A percentile compares a stretch with the other conserved stretches of the same genome.
Conservation (phyloP, 2,329 filamentous ascomycete species). For the Hymenoscyphus infarciens region DNA sequence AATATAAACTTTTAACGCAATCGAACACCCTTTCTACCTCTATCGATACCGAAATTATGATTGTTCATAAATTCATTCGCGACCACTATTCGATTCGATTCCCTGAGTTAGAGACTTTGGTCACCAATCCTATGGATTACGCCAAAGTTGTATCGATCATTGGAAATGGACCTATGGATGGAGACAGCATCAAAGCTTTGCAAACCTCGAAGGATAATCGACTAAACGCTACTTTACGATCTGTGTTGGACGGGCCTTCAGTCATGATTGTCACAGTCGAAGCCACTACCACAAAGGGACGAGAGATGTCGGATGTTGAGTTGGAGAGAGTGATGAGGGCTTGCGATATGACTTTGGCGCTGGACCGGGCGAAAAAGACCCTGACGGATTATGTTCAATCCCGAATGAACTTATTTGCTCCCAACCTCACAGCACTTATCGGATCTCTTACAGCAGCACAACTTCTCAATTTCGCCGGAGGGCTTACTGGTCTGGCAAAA, state of each 20-base stretch:
- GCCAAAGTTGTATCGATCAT: conserved; percentile 92
- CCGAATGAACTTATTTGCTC: conserved; percentile 93
- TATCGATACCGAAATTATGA: conserved; percentile 87
- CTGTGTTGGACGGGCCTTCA: conserved; percentile 81
- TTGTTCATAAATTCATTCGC: conserved; percentile 93
- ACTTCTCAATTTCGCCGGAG: conserved; percentile 91
- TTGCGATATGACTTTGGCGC: conserved; percentile 82
- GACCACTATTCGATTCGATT: conserved; percentile 95
- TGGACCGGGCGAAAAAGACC: conserved; percentile 81
- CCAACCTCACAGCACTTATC: conserved; percentile 85
- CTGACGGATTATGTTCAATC: conserved; percentile 95
- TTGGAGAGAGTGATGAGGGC: conserved; percentile 70
- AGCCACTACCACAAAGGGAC: conserved; percentile 83
- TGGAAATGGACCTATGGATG: conserved; percentile 84
- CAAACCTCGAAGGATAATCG: conserved; percentile 76
- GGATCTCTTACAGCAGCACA: conserved; percentile 92
- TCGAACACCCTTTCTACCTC: conserved; percentile 87
- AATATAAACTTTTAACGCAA: conserved; percentile 83
- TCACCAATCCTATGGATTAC: conserved; percentile 91
- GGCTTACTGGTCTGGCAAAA: conserved; percentile 82
- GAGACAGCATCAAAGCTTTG: conserved; percentile 73
- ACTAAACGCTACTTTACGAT: conserved; percentile 69
- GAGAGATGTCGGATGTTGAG: conserved; percentile 71
- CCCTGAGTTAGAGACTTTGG: conserved; percentile 83
- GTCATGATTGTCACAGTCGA: conserved; percentile 96